Percentiles rank a stretch among this genome's conserved stretches.
Evolutionary conservation across 106 monocot species (phyloP).

Genomic region (Ottelia alismoides): DNA sequence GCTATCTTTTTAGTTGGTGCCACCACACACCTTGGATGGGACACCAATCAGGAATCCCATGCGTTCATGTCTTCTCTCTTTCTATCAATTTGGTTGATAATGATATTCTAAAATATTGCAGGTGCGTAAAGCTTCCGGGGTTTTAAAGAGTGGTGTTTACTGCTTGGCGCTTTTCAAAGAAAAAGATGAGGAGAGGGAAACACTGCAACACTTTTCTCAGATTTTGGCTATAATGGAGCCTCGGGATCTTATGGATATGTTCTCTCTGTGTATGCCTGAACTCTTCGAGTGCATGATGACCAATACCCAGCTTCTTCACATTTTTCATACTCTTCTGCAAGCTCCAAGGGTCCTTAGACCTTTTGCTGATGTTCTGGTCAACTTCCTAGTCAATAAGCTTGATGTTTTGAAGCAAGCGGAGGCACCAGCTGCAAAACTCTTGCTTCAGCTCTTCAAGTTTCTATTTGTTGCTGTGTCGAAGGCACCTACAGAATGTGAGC

Average conservation of each 20-base stretch:
- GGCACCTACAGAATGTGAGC: slow-evolving; percentile 78
- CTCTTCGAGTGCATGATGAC: slow-evolving; percentile 91
- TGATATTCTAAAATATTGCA: no score
- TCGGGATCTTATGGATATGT: slow-evolving; percentile 96
- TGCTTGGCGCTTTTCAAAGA: slow-evolving; percentile 91
- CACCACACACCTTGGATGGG: no score
- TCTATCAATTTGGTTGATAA: no score
- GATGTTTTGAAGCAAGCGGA: slow-evolving; percentile 94
- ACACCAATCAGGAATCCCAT: no score
- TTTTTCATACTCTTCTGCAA: slow-evolving; percentile 83
- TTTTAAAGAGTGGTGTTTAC: slow-evolving; percentile 89
- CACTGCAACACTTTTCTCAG: slow-evolving; percentile 76
- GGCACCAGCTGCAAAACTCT: slow-evolving; percentile 83
- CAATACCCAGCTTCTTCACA: slow-evolving; percentile 80
- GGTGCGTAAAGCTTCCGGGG: slow-evolving; percentile 94
- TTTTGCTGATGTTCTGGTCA: slow-evolving; percentile 86
- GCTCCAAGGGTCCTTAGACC: slow-evolving; percentile 79
- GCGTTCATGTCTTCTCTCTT: no score
- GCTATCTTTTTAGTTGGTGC: slow-evolving; percentile 1
- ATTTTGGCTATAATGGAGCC: slow-evolving; percentile 97
- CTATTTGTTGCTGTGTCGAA: slow-evolving; percentile 90
- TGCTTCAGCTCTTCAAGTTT: slow-evolving; percentile 82
- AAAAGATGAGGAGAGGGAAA: slow-evolving; percentile 97
- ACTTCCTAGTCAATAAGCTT: slow-evolving; percentile 85
- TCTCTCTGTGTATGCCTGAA: slow-evolving; percentile 90